phyloP scores from a whole-genome alignment of 805 yeast genomes.

The Zygosaccharomyces kombuchaensis region DNA sequence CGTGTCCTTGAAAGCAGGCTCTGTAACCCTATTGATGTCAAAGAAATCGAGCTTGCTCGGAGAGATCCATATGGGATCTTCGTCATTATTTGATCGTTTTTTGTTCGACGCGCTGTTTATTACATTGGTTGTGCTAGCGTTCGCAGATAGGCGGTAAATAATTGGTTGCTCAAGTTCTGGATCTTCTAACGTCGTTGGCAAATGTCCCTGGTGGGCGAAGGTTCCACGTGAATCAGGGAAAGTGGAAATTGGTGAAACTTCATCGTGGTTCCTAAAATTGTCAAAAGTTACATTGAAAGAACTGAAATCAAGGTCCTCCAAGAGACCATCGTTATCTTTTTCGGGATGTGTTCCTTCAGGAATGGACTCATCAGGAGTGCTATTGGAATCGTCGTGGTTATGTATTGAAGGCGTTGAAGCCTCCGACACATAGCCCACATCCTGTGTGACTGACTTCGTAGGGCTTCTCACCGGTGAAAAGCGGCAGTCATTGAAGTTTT shows the following conservation, averaged over 20 bases:
- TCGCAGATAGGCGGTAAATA: slow-evolving; percentile 14
- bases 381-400: slow-evolving; percentile 8
- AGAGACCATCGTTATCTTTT: slow-evolving; percentile 7
- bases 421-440: slow-evolving; percentile 6
- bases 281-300: slow-evolving; percentile 33
- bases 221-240: background rate
- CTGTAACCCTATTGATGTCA: slow-evolving; percentile 15
- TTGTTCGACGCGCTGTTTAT: background rate
- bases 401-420: slow-evolving; percentile 8
- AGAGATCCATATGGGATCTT: slow-evolving; percentile 35
- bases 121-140: background rate
- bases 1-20: background rate
- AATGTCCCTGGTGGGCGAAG: background rate
- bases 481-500: slow-evolving; percentile 16
- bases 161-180: slow-evolving; percentile 10
- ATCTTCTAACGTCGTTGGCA: background rate
- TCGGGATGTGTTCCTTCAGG: background rate
- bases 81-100: slow-evolving; percentile 11
- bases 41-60: slow-evolving; percentile 31
- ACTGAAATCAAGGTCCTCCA: slow-evolving; percentile 33
- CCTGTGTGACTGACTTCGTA: slow-evolving; percentile 1
- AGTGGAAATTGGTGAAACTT: slow-evolving; percentile 1
- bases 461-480: slow-evolving; percentile 15
- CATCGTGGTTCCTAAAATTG: slow-evolving; percentile 12
- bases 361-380: slow-evolving; percentile 11